Percentiles rank a stretch among this genome's conserved stretches.
These are phyloP conservation scores for Acacia confusa DNA, from an alignment of 306 rosid genomes.

Conservation along the genomic window DNA sequence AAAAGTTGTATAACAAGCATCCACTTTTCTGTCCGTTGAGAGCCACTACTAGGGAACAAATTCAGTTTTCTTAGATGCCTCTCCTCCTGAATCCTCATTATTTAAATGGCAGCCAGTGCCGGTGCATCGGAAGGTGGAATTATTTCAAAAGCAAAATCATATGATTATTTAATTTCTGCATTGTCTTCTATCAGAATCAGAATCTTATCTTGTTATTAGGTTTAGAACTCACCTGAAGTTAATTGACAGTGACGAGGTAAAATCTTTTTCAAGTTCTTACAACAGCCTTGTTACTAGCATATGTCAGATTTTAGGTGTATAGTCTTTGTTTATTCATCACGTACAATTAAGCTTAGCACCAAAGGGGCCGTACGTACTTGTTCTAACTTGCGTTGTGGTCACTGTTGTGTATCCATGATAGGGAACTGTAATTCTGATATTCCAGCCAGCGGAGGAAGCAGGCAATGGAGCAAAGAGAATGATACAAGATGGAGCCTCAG, in stretches of 20 bases:
- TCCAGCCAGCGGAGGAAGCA: constrained; percentile 99
- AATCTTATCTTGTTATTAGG: neutral
- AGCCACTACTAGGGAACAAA: neutral
- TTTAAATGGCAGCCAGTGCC: neutral
- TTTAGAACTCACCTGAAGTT: neutral
- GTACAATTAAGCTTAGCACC: no score
- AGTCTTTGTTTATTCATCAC: no score
- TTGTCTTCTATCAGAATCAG: neutral
- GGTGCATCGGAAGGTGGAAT: neutral
- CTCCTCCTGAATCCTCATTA: neutral
- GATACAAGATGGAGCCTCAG: constrained; percentile 85
- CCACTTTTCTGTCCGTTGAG: neutral
- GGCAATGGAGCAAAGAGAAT: constrained; percentile 93
- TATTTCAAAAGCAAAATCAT: neutral
- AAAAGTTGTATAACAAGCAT: neutral
- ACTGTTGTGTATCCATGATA: constrained; percentile 28
- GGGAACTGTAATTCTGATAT: constrained; percentile 89
- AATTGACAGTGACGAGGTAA: neutral
- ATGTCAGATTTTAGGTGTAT: no score
- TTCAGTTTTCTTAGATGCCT: constrained; percentile 18
- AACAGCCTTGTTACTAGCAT: neutral
- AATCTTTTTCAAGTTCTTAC: neutral
- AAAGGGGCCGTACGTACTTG: neutral
- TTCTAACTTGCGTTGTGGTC: neutral
- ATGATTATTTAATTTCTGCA: neutral